These are phyloP conservation scores for Candida sphagnicola DNA, from an alignment of 805 yeast species.

Conservation along the genomic window DNA sequence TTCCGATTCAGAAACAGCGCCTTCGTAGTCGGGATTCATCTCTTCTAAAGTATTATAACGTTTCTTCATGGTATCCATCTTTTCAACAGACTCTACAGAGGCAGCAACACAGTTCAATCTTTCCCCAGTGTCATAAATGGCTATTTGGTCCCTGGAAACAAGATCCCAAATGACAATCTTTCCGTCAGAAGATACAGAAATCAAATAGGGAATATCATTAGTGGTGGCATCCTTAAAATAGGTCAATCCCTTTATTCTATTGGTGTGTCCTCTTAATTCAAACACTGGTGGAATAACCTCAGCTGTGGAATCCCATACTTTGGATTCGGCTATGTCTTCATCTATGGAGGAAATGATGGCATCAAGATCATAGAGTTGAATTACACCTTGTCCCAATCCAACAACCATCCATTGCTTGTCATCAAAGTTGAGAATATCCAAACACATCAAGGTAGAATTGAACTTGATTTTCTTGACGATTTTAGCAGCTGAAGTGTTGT, in stretches of 20 bases:
- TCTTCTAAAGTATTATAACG: slow-evolving; percentile 26
- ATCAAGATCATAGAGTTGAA: slow-evolving; percentile 51
- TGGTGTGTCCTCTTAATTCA: slow-evolving; percentile 73
- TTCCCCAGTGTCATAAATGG: slow-evolving; percentile 88
- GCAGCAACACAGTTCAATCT: slow-evolving; percentile 82
- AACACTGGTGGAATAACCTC: slow-evolving; percentile 45
- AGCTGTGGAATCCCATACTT: slow-evolving; percentile 20
- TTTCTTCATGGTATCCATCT: slow-evolving; percentile 64
- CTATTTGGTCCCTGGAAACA: slow-evolving; percentile 68
- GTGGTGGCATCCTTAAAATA: slow-evolving; percentile 42
- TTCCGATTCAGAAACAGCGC: slow-evolving; percentile 57
- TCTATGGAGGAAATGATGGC: slow-evolving; percentile 15
- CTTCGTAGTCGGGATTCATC: slow-evolving; percentile 13
- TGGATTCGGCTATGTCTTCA: slow-evolving; percentile 19
- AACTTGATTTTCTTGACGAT: slow-evolving; percentile 51
- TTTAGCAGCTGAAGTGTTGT: slow-evolving; percentile 59
- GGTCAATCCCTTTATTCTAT: slow-evolving; percentile 77
- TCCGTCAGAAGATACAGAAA: slow-evolving; percentile 91
- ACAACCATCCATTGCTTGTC: slow-evolving; percentile 55
- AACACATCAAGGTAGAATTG: slow-evolving; percentile 60
- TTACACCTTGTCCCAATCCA: slow-evolving; percentile 70
- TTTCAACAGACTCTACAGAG: slow-evolving; percentile 75
- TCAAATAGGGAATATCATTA: slow-evolving; percentile 43
- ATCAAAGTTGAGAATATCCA: slow-evolving; percentile 48
- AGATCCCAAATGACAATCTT: slow-evolving; percentile 86